Conservation (phyloP, 139 green algal genomes). For the Auxenochlorella pyrenoidosa region DNA sequence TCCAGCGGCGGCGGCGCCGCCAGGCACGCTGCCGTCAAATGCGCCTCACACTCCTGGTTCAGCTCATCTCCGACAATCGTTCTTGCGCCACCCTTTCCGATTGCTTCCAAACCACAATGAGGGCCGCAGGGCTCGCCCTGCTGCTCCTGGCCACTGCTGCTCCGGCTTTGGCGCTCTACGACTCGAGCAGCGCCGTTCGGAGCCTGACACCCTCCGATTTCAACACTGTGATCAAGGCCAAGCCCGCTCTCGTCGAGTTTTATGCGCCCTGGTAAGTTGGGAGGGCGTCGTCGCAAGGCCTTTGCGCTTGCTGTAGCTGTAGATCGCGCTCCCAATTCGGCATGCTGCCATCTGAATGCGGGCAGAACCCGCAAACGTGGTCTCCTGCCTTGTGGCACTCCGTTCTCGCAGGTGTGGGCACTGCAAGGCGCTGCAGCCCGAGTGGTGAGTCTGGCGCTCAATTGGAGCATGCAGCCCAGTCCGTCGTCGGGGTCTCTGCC, state of each 20-base stretch:
- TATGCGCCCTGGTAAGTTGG: slow-evolving; percentile 52
- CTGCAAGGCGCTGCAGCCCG: slow-evolving; percentile 65
- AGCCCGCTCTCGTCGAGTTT: slow-evolving; percentile 52
- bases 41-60: not conserved
- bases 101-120: not conserved
- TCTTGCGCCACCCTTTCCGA: no score
- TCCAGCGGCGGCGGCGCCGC: not conserved
- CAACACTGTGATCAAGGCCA: no score
- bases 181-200: not conserved
- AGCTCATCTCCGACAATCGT: not conserved
- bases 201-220: slow-evolving; percentile 31
- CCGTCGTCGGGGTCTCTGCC: no score
- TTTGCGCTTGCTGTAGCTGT: no score
- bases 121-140: not conserved
- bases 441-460: slow-evolving; percentile 43
- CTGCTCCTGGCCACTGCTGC: not conserved
- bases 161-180: slow-evolving; percentile 20
- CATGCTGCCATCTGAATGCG: no score
- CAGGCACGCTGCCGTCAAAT: not conserved
- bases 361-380: no score
- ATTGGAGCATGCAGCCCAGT: no score
- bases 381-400: not conserved
- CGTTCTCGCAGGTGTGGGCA: slow-evolving; percentile 65
- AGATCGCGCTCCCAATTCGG: no score
- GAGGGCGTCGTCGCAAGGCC: no score